Evolutionary conservation across 148 eudicot genomes (phyloP).

Genomic region (Vaccinium corymbosum): DNA sequence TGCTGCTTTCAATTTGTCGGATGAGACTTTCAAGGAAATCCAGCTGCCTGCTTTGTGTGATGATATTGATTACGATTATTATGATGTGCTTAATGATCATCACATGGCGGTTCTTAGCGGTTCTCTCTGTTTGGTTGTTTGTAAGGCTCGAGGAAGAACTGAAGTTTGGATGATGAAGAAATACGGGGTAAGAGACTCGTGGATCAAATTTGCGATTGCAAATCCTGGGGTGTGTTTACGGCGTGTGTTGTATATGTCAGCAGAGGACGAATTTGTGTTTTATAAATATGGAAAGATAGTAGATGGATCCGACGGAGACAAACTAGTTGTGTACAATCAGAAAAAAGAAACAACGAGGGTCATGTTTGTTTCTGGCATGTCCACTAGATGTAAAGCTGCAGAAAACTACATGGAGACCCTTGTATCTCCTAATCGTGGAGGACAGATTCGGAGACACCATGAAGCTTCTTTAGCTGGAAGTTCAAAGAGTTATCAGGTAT

Average conservation of each 20-base stretch:
- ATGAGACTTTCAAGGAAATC: no score
- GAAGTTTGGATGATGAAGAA: neutral
- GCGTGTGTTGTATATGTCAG: neutral
- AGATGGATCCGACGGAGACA: neutral
- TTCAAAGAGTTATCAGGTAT: neutral
- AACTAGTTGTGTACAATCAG: neutral
- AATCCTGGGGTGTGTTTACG: neutral
- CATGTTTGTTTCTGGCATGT: neutral
- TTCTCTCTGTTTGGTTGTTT: neutral
- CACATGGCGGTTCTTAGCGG: neutral
- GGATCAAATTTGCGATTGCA: neutral
- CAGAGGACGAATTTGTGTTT: neutral
- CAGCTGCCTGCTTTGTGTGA: no score
- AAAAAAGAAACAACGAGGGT: neutral
- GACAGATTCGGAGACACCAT: neutral
- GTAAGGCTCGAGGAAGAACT: no score
- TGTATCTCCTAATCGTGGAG: neutral
- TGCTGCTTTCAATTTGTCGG: no score
- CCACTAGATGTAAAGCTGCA: neutral
- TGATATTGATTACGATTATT: no score
- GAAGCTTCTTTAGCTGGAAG: neutral
- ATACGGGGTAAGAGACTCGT: neutral
- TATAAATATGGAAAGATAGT: neutral
- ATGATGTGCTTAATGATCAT: neutral
- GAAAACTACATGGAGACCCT: neutral